Conservation (phyloP, 805 yeast genomes). For the Yamadazyma paraphyllophila region DNA sequence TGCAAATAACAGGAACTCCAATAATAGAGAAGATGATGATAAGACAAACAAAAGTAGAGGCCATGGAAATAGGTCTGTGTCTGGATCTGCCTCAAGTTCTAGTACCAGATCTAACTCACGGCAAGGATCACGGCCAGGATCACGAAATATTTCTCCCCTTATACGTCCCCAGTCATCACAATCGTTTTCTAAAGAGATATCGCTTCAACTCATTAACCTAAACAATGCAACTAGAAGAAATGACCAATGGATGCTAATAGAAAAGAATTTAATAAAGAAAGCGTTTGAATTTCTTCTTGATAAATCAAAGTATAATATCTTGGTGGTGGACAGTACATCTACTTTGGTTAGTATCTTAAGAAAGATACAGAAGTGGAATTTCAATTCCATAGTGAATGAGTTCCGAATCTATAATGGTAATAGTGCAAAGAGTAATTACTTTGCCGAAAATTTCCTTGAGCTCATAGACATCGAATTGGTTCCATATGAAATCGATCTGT, state of each 20-base stretch:
- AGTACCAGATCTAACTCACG: slow-evolving; percentile 3
- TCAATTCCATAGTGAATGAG: slow-evolving; percentile 79
- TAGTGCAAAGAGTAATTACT: slow-evolving; percentile 56
- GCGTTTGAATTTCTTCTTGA: slow-evolving; percentile 68
- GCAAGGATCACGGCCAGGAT: slow-evolving; percentile 3
- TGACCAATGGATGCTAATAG: slow-evolving; percentile 77
- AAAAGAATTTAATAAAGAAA: slow-evolving; percentile 59
- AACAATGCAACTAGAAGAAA: slow-evolving; percentile 26
- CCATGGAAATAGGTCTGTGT: background rate
- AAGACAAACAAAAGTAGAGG: slow-evolving; percentile 7
- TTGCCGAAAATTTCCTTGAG: slow-evolving; percentile 81
- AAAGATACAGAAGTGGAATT: slow-evolving; percentile 84
- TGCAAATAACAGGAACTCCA: slow-evolving; percentile 13
- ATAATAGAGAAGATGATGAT: slow-evolving; percentile 18
- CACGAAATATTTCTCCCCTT: background rate
- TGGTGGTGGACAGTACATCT: slow-evolving; percentile 77
- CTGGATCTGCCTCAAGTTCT: background rate
- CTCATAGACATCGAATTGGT: slow-evolving; percentile 56
- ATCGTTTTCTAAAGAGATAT: slow-evolving; percentile 6
- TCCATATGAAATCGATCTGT: slow-evolving; percentile 38
- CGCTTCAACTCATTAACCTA: slow-evolving; percentile 18
- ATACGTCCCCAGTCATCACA: background rate
- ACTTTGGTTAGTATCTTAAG: slow-evolving; percentile 79
- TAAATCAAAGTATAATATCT: slow-evolving; percentile 59
- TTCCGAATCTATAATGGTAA: slow-evolving; percentile 67